These are phyloP conservation scores for Chalara sp. DNA, from an alignment of 2,329 filamentous ascomycete species.

Conservation along the genomic window DNA sequence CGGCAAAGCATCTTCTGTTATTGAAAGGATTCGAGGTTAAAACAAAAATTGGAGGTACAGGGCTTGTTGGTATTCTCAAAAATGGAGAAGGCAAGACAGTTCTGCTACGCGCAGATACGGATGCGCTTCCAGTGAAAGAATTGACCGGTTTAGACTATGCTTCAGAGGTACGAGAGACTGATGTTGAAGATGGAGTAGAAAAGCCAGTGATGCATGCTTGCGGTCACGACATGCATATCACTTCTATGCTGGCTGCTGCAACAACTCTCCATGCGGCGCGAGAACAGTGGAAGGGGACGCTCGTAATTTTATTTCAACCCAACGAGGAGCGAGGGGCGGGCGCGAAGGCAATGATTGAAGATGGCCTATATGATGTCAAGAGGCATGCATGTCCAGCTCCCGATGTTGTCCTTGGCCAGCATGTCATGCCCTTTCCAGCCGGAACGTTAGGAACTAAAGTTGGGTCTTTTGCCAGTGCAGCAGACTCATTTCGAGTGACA, in stretches of 20 bases:
- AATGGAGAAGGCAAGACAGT: slow-evolving; percentile 50
- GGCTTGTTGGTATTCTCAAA: slow-evolving; percentile 46
- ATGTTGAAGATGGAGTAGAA: slow-evolving; percentile 36
- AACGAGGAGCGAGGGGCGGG: slow-evolving; percentile 53
- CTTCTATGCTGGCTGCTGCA: slow-evolving; percentile 47
- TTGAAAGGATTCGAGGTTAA: slow-evolving; percentile 36
- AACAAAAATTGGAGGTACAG: slow-evolving; percentile 49
- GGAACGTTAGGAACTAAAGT: slow-evolving; percentile 28
- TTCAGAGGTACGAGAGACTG: slow-evolving; percentile 30
- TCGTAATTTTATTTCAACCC: slow-evolving; percentile 62
- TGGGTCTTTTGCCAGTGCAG: slow-evolving; percentile 29
- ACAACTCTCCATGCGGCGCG: slow-evolving; percentile 37
- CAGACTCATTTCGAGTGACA: slow-evolving; percentile 31
- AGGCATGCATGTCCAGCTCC: slow-evolving; percentile 42
- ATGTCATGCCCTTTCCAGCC: slow-evolving; percentile 38
- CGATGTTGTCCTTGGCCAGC: slow-evolving; percentile 47
- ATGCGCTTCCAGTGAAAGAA: slow-evolving; percentile 53
- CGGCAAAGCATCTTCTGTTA: slow-evolving; percentile 33
- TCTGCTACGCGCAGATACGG: slow-evolving; percentile 55
- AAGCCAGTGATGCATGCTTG: slow-evolving; percentile 62
- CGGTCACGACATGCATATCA: slow-evolving; percentile 61
- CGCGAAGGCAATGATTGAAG: slow-evolving; percentile 56
- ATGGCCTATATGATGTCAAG: slow-evolving; percentile 42
- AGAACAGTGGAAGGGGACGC: slow-evolving; percentile 51
- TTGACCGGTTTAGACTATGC: slow-evolving; percentile 48